A percentile compares a stretch with the other conserved stretches of the same genome.
Conservation (phyloP, 495 filamentous ascomycete genomes). For the Diplogelasinospora grovesii region DNA sequence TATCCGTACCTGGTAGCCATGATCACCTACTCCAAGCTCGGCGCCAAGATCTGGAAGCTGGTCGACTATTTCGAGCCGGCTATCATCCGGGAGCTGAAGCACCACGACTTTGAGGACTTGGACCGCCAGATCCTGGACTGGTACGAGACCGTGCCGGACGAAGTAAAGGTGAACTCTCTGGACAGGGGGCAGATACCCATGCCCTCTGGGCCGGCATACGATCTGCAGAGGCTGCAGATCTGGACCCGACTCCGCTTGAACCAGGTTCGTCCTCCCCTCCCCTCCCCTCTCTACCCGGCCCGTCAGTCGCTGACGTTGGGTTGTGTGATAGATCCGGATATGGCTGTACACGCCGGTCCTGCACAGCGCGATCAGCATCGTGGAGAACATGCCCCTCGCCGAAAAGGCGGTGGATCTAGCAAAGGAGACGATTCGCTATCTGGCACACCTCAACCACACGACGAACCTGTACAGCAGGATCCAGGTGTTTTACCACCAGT, state of each 20-base stretch:
- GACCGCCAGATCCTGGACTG: conserved; percentile 74
- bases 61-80: conserved; percentile 51
- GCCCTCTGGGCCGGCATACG: conserved; percentile 31
- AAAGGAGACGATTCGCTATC: conserved; percentile 69
- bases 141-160: conserved; percentile 49
- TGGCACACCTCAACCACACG: conserved; percentile 70
- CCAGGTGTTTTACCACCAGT: conserved; percentile 83
- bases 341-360: conserved; percentile 77
- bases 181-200: conserved; percentile 14
- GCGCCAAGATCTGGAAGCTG: conserved; percentile 71
- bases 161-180: conserved; percentile 20
- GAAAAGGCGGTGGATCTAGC: conserved; percentile 69
- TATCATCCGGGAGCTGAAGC: conserved; percentile 43
- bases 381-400: conserved; percentile 60
- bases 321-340: conserved; percentile 59
- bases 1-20: conserved; percentile 70
- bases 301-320: not conserved
- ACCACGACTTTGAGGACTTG: conserved; percentile 64
- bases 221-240: conserved; percentile 51
- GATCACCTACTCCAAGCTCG: conserved; percentile 69
- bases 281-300: not conserved
- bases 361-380: conserved; percentile 68
- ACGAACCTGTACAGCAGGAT: conserved; percentile 73
- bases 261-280: conserved; percentile 34
- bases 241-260: conserved; percentile 66